Evolutionary conservation across 306 rosid species (phyloP), one percentile per base, ranked within the genome.

Genomic region (Gastrolobium villosum): DNA sequence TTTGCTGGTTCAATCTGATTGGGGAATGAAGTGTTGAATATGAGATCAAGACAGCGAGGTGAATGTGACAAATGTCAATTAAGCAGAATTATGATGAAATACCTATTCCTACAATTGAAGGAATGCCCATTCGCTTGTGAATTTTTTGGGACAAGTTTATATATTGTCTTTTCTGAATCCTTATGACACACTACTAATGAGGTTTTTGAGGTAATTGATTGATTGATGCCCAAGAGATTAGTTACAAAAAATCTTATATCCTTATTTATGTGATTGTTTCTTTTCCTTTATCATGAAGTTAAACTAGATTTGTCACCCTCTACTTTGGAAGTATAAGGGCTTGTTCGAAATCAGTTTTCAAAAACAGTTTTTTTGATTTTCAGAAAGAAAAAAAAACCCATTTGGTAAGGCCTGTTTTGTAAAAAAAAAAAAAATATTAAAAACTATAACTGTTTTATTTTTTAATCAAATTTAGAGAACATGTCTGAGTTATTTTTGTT

Each of bases 291-390:
- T 34, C 20, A 35, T 43, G 32, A 70, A 26, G 55, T 62, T 59
- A 55, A 45, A 53, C 60, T 62, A 48, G 34, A 75, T 15, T 11
- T 40, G 30, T 5, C 54, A 63, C 43, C 63, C n/a, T 61, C 63
- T 52, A 50, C 44, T 76, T 30, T 71, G 35, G 69, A 62, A 61
- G 55, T 70, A 61, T 48, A 40, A 26, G 81, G 26, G 26, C 26
- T 20, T 20, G 26, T 20, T 20, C 1, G 26, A 20, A 20, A 20
- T 20, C 26, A 20, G 26, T 20, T 20, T 20, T 20, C 26, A 20
- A 20, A 20, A 20, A 20, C 26, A 20, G 26, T 20, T 20, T 20
- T 20, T 20, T 20, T 20, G 26, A 20, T 20, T 20, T 20, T 20
- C 26, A 20, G 26, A 20, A 20, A 20, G 26, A 20, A 20, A 20